Evolutionary conservation across 2,329 filamentous ascomycete species (phyloP).

Genomic region (Aspergillus jensenii): DNA sequence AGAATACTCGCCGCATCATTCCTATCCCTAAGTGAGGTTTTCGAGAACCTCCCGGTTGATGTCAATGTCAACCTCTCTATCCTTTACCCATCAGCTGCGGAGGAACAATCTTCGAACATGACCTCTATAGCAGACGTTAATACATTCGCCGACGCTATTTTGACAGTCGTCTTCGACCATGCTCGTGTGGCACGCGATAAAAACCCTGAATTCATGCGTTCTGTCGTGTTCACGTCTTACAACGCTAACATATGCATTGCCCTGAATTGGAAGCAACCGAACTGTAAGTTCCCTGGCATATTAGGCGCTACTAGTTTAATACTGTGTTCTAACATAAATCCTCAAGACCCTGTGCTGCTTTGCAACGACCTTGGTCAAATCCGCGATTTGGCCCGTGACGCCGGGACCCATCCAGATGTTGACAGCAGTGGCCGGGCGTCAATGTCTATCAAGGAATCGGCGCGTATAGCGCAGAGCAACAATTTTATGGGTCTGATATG

Average conservation of each 20-base stretch:
- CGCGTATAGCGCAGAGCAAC: conserved; percentile 88
- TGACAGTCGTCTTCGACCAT: conserved; percentile 88
- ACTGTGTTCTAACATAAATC: conserved; percentile 3
- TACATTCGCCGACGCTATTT: conserved; percentile 75
- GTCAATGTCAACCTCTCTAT: conserved; percentile 93
- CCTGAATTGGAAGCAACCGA: conserved; percentile 98
- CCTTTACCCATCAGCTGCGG: conserved; percentile 74
- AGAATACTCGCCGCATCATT: conserved; percentile 72
- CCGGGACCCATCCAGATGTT: conserved; percentile 44
- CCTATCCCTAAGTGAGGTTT: conserved; percentile 73
- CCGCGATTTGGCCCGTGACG: conserved; percentile 39
- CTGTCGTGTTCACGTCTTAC: conserved; percentile 91
- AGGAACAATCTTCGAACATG: conserved; percentile 69
- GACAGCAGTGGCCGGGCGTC: conserved; percentile 68
- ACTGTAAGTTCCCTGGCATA: conserved; percentile 58
- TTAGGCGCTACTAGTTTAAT: too few relatives aligned
- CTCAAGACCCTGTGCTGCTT: conserved; percentile 75
- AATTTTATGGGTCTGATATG: conserved; percentile 98
- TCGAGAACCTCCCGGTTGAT: conserved; percentile 70
- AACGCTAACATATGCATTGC: conserved; percentile 88
- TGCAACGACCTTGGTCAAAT: conserved; percentile 81
- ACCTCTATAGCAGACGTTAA: conserved; percentile 82
- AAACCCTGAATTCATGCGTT: conserved; percentile 72
- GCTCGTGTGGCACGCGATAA: conserved; percentile 67
- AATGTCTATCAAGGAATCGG: conserved; percentile 90